Conservation (phyloP, 371 early-diverging fungal species). For the Rhizopus microsporus region DNA sequence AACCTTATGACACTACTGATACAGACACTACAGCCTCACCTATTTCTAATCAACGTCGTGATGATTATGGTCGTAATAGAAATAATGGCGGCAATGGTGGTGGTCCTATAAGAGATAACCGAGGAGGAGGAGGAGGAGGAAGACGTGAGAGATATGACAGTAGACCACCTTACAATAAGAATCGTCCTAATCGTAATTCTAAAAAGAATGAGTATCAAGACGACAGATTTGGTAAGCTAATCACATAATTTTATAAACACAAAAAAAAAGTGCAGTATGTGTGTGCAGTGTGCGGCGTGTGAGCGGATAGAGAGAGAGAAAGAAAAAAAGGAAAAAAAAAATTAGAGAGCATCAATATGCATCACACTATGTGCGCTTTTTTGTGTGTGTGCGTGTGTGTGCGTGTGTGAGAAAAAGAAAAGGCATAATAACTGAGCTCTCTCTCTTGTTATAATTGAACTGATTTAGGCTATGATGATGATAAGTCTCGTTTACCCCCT, state of each 20-base stretch:
- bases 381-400: not conserved
- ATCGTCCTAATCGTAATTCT: conserved; percentile 11
- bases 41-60: conserved; percentile 18
- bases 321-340: conserved; percentile 1
- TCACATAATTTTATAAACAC: not conserved
- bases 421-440: not conserved
- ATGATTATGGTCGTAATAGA: conserved; percentile 18
- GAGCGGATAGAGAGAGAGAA: not conserved
- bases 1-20: conserved; percentile 4
- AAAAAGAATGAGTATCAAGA: conserved; percentile 21
- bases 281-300: not conserved
- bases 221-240: conserved; percentile 20
- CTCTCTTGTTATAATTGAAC: conserved; percentile 1
- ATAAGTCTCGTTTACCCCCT: conserved; percentile 29
- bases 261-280: not conserved
- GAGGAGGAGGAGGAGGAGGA: conserved; percentile 23
- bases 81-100: conserved; percentile 18
- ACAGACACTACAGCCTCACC: no score
- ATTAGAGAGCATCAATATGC: not conserved
- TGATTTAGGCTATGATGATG: conserved; percentile 23
- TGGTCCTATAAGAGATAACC: conserved; percentile 29
- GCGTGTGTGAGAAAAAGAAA: conserved; percentile 1
- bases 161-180: conserved; percentile 26
- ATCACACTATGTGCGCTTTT: not conserved
- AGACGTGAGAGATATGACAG: conserved; percentile 20